These are phyloP conservation scores for Sclerotinia spermophila DNA, from an alignment of 2,329 filamentous ascomycete genomes.

Conservation along the genomic window DNA sequence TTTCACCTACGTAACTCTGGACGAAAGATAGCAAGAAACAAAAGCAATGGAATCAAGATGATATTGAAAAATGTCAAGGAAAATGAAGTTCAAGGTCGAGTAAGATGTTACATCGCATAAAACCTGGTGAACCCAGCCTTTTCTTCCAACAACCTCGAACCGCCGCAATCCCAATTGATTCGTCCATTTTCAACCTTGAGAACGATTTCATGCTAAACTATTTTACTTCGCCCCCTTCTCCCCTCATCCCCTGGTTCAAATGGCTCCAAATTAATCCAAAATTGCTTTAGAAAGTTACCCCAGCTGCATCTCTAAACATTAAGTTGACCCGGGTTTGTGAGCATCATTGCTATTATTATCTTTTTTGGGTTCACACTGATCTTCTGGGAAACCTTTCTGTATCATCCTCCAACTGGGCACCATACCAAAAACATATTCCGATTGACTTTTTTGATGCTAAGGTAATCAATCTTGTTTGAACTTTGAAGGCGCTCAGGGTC, in stretches of 20 bases:
- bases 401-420: slow-evolving; percentile 3
- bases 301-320: slow-evolving; percentile 17
- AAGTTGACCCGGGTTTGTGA: slow-evolving; percentile 11
- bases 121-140: slow-evolving; percentile 16
- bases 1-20: neutral
- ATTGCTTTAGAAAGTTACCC: neutral
- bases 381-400: neutral
- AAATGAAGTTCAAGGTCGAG: neutral
- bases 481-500: slow-evolving; percentile 6
- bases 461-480: slow-evolving; percentile 16
- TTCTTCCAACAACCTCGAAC: slow-evolving; percentile 5
- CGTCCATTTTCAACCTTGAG: neutral
- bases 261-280: neutral
- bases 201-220: slow-evolving; percentile 13
- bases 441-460: neutral
- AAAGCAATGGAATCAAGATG: neutral
- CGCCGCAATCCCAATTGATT: slow-evolving; percentile 3
- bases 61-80: neutral
- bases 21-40: neutral
- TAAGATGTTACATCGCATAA: slow-evolving; percentile 19
- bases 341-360: slow-evolving; percentile 20
- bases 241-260: neutral
- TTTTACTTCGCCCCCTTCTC: slow-evolving; percentile 17
- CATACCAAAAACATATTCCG: slow-evolving; percentile 4
- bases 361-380: neutral